Evolutionary conservation across 2,329 filamentous ascomycete species (phyloP).

Genomic region (Colletotrichum somersetense): DNA sequence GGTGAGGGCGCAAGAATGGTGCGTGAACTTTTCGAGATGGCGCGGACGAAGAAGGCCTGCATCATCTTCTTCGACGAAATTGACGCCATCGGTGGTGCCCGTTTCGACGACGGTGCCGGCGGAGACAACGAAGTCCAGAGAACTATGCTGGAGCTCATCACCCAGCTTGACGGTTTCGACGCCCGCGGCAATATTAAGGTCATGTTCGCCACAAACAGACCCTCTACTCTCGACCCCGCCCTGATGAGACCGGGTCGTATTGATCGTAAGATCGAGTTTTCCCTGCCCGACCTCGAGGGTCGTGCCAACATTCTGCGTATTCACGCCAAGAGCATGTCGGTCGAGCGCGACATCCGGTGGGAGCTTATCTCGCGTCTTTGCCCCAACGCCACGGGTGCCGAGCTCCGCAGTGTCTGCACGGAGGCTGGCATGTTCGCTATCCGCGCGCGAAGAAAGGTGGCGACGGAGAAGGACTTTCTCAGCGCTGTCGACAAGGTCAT

Average conservation of each 20-base stretch:
- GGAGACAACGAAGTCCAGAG: constrained; percentile 98
- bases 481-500: constrained; percentile 99
- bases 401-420: constrained; percentile 95
- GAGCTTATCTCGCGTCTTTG: constrained; percentile 97
- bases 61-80: constrained; percentile 99
- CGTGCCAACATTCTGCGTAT: constrained; percentile 98
- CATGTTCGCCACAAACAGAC: constrained; percentile 98
- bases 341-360: constrained; percentile 98
- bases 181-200: constrained; percentile 98
- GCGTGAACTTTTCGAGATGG: constrained; percentile 98
- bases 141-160: constrained; percentile 98
- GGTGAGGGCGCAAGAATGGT: constrained; percentile 99
- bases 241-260: constrained; percentile 98
- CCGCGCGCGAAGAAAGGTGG: constrained; percentile 93
- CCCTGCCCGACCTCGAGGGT: constrained; percentile 94
- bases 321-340: constrained; percentile 99
- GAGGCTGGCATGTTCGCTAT: constrained; percentile 99
- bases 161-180: constrained; percentile 96
- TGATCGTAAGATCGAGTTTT: constrained; percentile 99
- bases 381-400: constrained; percentile 96
- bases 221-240: constrained; percentile 94
- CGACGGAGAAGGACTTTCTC: constrained; percentile 98
- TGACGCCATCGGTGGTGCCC: constrained; percentile 93
- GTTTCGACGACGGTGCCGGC: constrained; percentile 96
- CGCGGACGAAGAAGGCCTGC: constrained; percentile 98